Evolutionary conservation across 129 eudicot genomes (phyloP).

Genomic region (Dittrichia graveolens): DNA sequence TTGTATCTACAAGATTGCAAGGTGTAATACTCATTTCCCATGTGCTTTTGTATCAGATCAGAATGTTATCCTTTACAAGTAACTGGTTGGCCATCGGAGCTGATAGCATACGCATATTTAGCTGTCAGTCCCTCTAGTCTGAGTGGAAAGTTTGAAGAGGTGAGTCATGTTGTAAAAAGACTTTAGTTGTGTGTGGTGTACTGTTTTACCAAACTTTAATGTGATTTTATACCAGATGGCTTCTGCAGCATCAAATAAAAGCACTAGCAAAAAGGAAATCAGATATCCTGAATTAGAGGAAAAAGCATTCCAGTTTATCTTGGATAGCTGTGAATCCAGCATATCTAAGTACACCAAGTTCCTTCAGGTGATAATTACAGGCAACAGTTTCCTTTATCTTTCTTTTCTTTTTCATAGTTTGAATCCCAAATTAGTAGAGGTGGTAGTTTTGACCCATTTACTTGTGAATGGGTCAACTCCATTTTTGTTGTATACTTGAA

Average conservation of each 20-base stretch:
- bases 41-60: constrained; percentile 44
- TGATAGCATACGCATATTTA: constrained; percentile 89
- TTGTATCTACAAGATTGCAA: background rate
- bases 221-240: constrained; percentile 66
- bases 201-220: constrained; percentile 2
- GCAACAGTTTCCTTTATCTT: background rate
- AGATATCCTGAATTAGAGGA: constrained; percentile 82
- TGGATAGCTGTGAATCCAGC: constrained; percentile 88
- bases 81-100: constrained; percentile 91
- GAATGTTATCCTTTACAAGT: constrained; percentile 84
- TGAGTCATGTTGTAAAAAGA: constrained; percentile 13
- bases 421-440: constrained; percentile 5
- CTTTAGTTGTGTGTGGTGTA: background rate
- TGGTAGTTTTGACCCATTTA: background rate
- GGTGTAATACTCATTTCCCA: background rate
- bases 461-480: background rate
- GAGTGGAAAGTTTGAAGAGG: constrained; percentile 75
- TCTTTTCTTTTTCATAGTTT: background rate
- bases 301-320: constrained; percentile 70
- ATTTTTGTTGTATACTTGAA: background rate
- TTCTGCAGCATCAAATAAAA: constrained; percentile 82
- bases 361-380: constrained; percentile 62
- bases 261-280: constrained; percentile 48
- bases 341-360: constrained; percentile 88
- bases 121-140: constrained; percentile 88